A percentile compares a stretch with the other conserved stretches of the same genome.
These are phyloP conservation scores for Leptographium galeiforme DNA, from an alignment of 2,329 filamentous ascomycete genomes.

Conservation along the genomic window DNA sequence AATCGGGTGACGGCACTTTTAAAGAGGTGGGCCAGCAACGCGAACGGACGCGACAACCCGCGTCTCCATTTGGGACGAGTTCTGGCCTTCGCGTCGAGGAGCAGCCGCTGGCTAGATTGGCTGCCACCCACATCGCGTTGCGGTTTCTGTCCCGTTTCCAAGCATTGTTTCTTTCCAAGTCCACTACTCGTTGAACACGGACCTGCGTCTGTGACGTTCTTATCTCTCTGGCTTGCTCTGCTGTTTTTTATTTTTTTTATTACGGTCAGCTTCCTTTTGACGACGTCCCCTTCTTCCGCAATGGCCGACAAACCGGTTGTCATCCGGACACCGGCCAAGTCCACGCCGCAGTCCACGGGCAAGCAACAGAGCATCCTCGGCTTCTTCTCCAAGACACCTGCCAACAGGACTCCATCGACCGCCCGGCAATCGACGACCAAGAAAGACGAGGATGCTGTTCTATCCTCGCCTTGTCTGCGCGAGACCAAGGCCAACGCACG, in stretches of 20 bases:
- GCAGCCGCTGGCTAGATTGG: no score
- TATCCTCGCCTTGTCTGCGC: constrained; percentile 26
- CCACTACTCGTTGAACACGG: background rate
- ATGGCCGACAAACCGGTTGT: constrained; percentile 18
- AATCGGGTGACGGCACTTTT: background rate
- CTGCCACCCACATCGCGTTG: no score
- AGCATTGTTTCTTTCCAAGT: background rate
- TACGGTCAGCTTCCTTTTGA: background rate
- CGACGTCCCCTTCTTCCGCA: background rate
- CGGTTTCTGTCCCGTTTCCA: no score
- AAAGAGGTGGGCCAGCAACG: constrained; percentile 3
- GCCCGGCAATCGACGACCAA: constrained; percentile 11
- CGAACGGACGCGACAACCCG: constrained; percentile 7
- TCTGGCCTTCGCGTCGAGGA: background rate
- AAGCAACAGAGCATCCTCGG: constrained; percentile 64
- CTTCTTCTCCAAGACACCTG: constrained; percentile 55
- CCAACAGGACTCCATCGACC: constrained; percentile 20
- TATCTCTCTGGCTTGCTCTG: background rate
- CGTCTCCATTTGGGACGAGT: background rate
- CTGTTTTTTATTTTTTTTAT: background rate
- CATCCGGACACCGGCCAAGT: constrained; percentile 23
- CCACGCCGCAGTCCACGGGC: constrained; percentile 26
- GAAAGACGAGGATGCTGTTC: constrained; percentile 7
- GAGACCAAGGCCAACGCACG: constrained; percentile 33
- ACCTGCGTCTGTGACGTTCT: background rate